These are phyloP conservation scores for Skeletonema menzelii DNA, from an alignment of 108 stramenopile genomes.

Conservation along the genomic window DNA sequence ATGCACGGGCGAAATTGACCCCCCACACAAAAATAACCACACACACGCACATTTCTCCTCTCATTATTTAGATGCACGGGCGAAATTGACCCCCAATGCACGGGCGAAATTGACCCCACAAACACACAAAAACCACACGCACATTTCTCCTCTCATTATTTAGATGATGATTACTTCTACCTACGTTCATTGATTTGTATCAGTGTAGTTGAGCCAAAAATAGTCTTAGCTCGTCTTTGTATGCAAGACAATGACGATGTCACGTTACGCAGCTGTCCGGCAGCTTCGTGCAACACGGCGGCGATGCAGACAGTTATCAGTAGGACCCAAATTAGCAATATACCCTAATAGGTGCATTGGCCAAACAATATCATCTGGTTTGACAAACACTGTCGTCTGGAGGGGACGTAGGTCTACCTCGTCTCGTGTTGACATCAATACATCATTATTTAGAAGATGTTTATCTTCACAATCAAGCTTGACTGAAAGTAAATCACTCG, in stretches of 20 bases:
- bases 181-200: too few relatives aligned
- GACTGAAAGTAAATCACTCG: constrained; percentile 11
- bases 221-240: too few relatives aligned
- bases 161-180: too few relatives aligned
- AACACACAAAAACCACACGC: too few relatives aligned
- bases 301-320: background rate
- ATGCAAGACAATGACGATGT: background rate
- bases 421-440: background rate
- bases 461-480: background rate
- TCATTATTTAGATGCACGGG: too few relatives aligned
- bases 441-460: background rate
- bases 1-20: too few relatives aligned
- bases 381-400: background rate
- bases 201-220: too few relatives aligned
- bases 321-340: background rate
- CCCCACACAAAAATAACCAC: too few relatives aligned
- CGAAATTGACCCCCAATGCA: too few relatives aligned
- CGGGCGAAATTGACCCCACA: too few relatives aligned
- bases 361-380: background rate
- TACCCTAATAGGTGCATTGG: background rate
- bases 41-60: too few relatives aligned
- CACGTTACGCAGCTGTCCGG: background rate
- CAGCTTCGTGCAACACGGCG: background rate
- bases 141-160: too few relatives aligned
- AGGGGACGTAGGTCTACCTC: background rate